Percentiles rank a stretch among this genome's conserved stretches.
These are phyloP conservation scores for Neurospora tetraspora DNA, from an alignment of 495 filamentous ascomycete species.

Conservation along the genomic window DNA sequence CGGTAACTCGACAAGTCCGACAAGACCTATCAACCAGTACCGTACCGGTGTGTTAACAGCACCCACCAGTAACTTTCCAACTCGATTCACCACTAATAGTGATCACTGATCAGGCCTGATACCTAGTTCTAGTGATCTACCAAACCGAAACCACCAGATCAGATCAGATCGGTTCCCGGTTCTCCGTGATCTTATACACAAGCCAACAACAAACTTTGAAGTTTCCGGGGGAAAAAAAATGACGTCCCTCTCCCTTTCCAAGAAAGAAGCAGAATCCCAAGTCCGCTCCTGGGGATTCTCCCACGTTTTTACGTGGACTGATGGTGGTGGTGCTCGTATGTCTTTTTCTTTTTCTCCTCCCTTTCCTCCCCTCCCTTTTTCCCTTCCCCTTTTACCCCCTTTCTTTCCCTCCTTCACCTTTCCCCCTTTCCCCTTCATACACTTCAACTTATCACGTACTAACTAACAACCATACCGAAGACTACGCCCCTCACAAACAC, in stretches of 20 bases:
- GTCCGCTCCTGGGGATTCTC: constrained; percentile 69
- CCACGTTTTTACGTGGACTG: constrained; percentile 73
- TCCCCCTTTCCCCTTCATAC: background rate
- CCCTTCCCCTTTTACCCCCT: no score
- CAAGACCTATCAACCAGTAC: background rate
- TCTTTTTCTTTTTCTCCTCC: background rate
- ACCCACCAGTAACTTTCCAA: background rate
- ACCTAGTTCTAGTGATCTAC: background rate
- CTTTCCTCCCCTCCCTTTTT: no score
- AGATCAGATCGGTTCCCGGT: no score
- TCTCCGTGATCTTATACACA: background rate
- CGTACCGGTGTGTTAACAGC: background rate
- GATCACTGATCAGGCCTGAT: no score
- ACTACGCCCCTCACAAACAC: constrained; percentile 72
- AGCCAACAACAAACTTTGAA: background rate
- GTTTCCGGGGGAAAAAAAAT: background rate
- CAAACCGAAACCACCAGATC: background rate
- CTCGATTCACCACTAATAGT: no score
- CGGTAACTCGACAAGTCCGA: background rate
- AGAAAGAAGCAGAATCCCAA: constrained; percentile 38
- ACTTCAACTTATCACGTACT: no score
- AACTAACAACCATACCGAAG: constrained; percentile 13
- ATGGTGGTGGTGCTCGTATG: constrained; percentile 51
- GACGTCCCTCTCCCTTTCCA: background rate
- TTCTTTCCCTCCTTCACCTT: no score